A percentile compares a stretch with the other conserved stretches of the same genome.
phyloP scores from a whole-genome alignment of 768 basidiomycete genomes.

The Leucocoprinus sp. region DNA sequence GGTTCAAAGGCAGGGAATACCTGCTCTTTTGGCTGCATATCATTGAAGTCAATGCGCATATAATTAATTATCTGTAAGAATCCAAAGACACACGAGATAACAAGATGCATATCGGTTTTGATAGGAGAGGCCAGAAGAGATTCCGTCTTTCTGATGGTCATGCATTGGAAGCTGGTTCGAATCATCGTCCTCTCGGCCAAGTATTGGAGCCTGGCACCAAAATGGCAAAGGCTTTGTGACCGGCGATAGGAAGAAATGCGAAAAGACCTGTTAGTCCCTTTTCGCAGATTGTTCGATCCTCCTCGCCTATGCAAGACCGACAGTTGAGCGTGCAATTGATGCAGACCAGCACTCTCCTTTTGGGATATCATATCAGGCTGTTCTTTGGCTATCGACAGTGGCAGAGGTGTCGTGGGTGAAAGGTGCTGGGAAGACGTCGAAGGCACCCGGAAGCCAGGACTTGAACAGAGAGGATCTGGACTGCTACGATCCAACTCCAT shows the following conservation, averaged over 20 bases:
- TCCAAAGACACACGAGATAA: too few relatives aligned
- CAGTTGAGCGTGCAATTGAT: too few relatives aligned
- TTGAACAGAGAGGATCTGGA: too few relatives aligned
- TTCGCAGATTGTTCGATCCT: not conserved
- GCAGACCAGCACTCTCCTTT: not conserved
- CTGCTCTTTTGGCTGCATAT: not conserved
- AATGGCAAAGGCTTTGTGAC: not conserved
- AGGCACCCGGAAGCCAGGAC: too few relatives aligned
- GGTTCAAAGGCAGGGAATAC: not conserved
- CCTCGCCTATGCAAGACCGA: not conserved
- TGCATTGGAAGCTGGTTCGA: not conserved
- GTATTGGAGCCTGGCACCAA: not conserved
- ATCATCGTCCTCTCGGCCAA: not conserved
- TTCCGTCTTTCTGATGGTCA: not conserved
- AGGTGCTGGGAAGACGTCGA: too few relatives aligned
- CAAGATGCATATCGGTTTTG: too few relatives aligned
- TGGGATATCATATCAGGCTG: too few relatives aligned
- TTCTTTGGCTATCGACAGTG: too few relatives aligned
- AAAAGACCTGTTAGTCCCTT: not conserved
- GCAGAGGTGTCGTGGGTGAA: too few relatives aligned
- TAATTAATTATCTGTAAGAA: not conserved
- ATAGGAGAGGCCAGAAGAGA: not conserved
- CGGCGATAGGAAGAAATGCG: not conserved
- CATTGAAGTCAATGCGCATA: not conserved
- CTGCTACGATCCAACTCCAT: too few relatives aligned